phyloP scores from a whole-genome alignment of 768 basidiomycete species.

The Kwoniella botswanensis region DNA sequence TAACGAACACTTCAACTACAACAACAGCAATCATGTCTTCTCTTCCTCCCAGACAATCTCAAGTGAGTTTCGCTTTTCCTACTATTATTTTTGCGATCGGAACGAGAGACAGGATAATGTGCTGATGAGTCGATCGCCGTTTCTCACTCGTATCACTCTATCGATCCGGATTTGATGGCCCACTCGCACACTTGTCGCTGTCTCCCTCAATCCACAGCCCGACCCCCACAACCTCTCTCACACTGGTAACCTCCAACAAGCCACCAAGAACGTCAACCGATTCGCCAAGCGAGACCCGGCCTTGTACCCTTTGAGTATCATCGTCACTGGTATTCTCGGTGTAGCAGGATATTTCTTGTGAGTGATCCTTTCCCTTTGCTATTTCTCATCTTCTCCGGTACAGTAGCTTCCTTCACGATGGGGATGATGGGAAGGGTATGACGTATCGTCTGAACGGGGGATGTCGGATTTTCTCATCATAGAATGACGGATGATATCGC shows the following conservation, averaged over 20 bases:
- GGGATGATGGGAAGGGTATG: background rate
- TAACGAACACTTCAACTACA: constrained; percentile 5
- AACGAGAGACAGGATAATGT: background rate
- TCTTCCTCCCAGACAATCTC: constrained; percentile 21
- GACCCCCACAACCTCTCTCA: constrained; percentile 50
- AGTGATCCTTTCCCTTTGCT: constrained; percentile 21
- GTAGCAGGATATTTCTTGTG: constrained; percentile 57
- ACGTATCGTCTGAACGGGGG: background rate
- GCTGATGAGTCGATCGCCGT: background rate
- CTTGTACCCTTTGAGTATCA: constrained; percentile 53
- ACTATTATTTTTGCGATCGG: background rate
- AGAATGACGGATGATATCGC: constrained; percentile 3
- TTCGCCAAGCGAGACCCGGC: constrained; percentile 58
- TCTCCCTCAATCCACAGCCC: constrained; percentile 21
- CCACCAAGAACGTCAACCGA: constrained; percentile 52
- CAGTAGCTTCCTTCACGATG: background rate
- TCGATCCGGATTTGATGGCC: background rate
- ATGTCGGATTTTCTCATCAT: background rate
- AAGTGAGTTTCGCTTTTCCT: constrained; percentile 11
- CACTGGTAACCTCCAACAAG: constrained; percentile 45
- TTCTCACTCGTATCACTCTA: background rate
- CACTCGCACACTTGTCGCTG: background rate
- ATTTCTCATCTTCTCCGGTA: too few species aligned
- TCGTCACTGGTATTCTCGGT: constrained; percentile 50
- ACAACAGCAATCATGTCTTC: constrained; percentile 21